Evolutionary conservation across 2,329 filamentous ascomycete genomes (phyloP).

Genomic region (Colletotrichum musicola): DNA sequence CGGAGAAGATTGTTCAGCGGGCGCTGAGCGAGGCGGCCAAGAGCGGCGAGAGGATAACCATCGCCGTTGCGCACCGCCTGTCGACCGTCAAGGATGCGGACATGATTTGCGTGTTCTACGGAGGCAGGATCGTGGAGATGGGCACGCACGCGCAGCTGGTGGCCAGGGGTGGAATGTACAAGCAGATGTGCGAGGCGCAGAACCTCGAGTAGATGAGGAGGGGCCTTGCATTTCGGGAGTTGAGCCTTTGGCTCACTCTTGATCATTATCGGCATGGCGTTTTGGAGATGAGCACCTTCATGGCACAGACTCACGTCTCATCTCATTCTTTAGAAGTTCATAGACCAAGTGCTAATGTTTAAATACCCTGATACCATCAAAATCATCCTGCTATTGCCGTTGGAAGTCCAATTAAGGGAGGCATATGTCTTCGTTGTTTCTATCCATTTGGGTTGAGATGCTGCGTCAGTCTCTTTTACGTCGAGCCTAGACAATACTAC

Average conservation of each 20-base stretch:
- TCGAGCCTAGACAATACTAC: no score
- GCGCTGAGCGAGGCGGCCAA: constrained; percentile 61
- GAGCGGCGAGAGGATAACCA: constrained; percentile 60
- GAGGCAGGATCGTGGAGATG: constrained; percentile 67
- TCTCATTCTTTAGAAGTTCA: not conserved
- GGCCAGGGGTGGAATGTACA: constrained; percentile 60
- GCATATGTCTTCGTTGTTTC: no score
- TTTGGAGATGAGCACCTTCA: not conserved
- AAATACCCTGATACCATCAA: not conserved
- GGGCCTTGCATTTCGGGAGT: not conserved
- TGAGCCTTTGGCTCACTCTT: not conserved
- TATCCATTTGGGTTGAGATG: no score
- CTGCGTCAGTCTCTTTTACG: no score
- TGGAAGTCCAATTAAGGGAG: no score
- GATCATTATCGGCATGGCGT: constrained; percentile 8
- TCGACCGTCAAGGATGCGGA: constrained; percentile 70
- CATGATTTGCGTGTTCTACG: constrained; percentile 71
- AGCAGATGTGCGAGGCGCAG: constrained; percentile 64
- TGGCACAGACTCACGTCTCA: not conserved
- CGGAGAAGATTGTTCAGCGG: constrained; percentile 73
- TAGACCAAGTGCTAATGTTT: constrained; percentile 7
- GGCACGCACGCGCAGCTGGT: constrained; percentile 74
- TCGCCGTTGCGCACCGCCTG: constrained; percentile 74
- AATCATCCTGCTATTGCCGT: no score
- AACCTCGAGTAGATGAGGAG: constrained; percentile 49